phyloP scores from a whole-genome alignment of 169 alveolate genomes.

The Plasmodium sp. region DNA sequence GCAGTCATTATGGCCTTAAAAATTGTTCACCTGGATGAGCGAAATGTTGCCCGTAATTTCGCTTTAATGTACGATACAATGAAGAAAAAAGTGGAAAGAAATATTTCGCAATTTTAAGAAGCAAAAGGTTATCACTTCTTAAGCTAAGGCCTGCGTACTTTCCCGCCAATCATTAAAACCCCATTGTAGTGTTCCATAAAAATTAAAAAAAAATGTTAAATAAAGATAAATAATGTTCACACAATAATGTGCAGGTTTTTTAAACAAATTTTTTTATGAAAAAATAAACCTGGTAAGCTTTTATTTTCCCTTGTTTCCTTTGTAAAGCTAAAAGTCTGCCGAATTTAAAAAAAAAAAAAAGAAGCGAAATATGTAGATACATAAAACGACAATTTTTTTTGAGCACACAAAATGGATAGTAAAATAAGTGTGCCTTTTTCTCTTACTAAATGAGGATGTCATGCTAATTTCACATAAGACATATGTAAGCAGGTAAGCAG shows the following conservation, averaged over 20 bases:
- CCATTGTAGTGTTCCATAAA: neutral
- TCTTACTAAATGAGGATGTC: neutral
- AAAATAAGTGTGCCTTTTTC: neutral
- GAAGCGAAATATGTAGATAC: neutral
- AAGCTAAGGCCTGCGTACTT: neutral
- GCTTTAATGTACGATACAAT: neutral
- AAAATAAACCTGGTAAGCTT: neutral
- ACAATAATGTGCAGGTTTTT: neutral
- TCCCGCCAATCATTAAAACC: neutral
- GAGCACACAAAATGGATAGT: neutral
- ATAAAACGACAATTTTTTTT: neutral
- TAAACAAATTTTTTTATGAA: constrained; percentile 1
- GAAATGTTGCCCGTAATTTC: neutral
- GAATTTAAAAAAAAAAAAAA: neutral
- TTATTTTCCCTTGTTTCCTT: neutral
- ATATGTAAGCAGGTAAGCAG: neutral
- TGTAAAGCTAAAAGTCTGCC: neutral
- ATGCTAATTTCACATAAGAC: neutral
- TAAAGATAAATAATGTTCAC: neutral
- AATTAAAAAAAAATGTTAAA: constrained; percentile 1
- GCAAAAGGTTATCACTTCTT: neutral
- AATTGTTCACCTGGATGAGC: neutral
- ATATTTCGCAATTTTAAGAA: neutral
- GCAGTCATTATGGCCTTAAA: neutral
- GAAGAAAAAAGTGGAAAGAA: constrained; percentile 1